These are phyloP conservation scores for Penicillium taxi DNA, from an alignment of 495 filamentous ascomycete species.

Conservation along the genomic window DNA sequence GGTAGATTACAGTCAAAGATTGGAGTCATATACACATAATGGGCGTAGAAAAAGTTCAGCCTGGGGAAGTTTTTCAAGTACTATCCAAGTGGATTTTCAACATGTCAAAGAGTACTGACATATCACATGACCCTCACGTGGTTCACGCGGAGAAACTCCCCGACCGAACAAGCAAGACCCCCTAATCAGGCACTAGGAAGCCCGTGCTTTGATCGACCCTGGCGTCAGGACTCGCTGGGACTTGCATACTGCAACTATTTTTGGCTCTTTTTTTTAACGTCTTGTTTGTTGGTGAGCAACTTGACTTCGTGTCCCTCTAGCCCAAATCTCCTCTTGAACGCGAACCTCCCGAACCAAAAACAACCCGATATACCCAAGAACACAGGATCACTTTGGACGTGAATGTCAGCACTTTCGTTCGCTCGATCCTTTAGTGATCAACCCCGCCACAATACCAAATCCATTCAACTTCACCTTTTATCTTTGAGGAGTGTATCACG, in stretches of 20 bases:
- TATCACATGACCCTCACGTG: too few species aligned
- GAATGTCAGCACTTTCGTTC: slow-evolving; percentile 16
- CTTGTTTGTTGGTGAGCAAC: slow-evolving; percentile 12
- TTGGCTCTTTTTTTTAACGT: slow-evolving; percentile 7
- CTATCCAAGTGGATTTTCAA: too few species aligned
- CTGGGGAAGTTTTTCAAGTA: too few species aligned
- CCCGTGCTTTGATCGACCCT: slow-evolving; percentile 27
- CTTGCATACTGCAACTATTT: slow-evolving; percentile 19
- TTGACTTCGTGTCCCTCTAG: slow-evolving; percentile 1
- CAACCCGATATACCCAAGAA: too few species aligned
- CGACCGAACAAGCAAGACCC: slow-evolving; percentile 10
- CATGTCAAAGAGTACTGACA: too few species aligned
- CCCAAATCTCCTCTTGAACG: too few species aligned
- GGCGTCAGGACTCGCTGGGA: slow-evolving; percentile 18
- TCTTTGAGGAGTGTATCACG: slow-evolving; percentile 7
- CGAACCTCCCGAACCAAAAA: too few species aligned
- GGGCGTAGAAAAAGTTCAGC: too few species aligned
- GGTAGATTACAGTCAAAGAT: too few species aligned
- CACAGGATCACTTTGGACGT: slow-evolving; percentile 12
- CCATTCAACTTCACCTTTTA: neutral
- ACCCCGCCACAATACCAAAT: slow-evolving; percentile 5
- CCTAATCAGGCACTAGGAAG: slow-evolving; percentile 18
- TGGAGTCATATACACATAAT: too few species aligned
- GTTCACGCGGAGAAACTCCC: slow-evolving; percentile 11
- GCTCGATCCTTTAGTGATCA: slow-evolving; percentile 15